These are phyloP conservation scores for Eleusine coracana DNA, from an alignment of 176 grass and related monocot genomes.

Conservation along the genomic window DNA sequence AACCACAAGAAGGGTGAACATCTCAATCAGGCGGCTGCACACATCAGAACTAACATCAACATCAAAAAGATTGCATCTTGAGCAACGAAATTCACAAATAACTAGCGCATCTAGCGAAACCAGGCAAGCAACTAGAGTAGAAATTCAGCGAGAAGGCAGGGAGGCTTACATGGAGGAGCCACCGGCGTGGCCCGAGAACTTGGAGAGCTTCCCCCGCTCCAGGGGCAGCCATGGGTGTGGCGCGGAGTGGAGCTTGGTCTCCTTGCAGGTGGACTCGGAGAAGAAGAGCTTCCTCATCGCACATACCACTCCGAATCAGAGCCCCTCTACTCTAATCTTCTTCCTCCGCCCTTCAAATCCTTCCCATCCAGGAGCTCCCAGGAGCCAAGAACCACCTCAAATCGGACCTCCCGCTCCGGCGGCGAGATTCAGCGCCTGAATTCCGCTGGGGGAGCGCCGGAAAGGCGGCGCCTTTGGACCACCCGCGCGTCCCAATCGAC, in stretches of 20 bases:
- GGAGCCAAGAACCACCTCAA: conserved; percentile 27
- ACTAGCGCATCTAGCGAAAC: background rate
- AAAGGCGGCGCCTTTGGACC: conserved; percentile 13
- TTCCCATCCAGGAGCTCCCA: conserved; percentile 25
- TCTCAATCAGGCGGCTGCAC: conserved; percentile 12
- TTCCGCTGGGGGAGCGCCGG: background rate
- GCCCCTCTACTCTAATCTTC: background rate
- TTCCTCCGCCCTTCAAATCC: conserved; percentile 33
- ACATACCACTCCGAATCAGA: conserved; percentile 54
- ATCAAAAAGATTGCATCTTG: conserved; percentile 10
- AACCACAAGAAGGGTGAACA: background rate
- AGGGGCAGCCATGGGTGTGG: conserved; percentile 87
- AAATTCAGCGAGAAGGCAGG: background rate
- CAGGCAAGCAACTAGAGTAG: conserved; percentile 1
- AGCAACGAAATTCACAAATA: conserved; percentile 1
- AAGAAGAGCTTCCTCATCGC: conserved; percentile 97
- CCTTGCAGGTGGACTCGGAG: conserved; percentile 79
- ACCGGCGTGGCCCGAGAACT: conserved; percentile 63
- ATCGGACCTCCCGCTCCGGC: background rate
- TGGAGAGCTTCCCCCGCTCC: conserved; percentile 85
- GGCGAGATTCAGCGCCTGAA: conserved; percentile 39
- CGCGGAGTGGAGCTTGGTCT: conserved; percentile 81
- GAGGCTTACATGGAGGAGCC: conserved; percentile 80
- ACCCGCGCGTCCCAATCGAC: background rate
- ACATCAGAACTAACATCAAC: background rate